Evolutionary conservation across 106 monocot species (phyloP).

Genomic region (Acorus calamus): DNA sequence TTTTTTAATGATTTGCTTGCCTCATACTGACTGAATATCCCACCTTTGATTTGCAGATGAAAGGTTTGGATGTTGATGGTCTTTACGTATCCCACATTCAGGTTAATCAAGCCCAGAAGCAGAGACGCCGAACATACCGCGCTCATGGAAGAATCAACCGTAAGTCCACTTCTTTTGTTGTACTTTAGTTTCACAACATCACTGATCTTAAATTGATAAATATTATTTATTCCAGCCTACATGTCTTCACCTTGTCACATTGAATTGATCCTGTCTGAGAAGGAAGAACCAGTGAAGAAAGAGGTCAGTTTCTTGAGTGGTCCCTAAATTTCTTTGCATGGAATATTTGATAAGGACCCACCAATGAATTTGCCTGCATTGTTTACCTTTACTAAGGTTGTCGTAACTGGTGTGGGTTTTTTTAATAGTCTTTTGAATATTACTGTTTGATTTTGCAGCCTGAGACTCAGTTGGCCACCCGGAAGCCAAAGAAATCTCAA

Average conservation of each 20-base stretch:
- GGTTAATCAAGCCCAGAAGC: constrained; percentile 19
- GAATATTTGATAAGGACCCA: too few species aligned
- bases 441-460: too few species aligned
- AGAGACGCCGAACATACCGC: constrained; percentile 18
- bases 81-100: constrained; percentile 18
- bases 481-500: too few species aligned
- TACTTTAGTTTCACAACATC: too few species aligned
- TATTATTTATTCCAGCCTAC: constrained; percentile 5
- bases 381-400: too few species aligned
- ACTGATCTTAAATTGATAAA: too few species aligned
- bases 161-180: neutral
- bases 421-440: too few species aligned
- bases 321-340: too few species aligned
- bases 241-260: constrained; percentile 22
- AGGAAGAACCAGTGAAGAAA: constrained; percentile 18
- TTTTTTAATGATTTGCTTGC: neutral
- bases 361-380: too few species aligned
- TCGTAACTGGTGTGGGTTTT: too few species aligned
- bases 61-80: constrained; percentile 50
- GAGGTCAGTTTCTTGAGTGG: constrained; percentile 4
- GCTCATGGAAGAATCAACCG: constrained; percentile 17
- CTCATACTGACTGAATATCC: neutral
- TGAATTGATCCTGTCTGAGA: constrained; percentile 21
- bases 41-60: constrained; percentile 16
- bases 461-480: too few species aligned